Evolutionary conservation across 2,329 filamentous ascomycete species (phyloP), one percentile per base, ranked within the genome.

Genomic region (Cucurbitaria berberidis): DNA sequence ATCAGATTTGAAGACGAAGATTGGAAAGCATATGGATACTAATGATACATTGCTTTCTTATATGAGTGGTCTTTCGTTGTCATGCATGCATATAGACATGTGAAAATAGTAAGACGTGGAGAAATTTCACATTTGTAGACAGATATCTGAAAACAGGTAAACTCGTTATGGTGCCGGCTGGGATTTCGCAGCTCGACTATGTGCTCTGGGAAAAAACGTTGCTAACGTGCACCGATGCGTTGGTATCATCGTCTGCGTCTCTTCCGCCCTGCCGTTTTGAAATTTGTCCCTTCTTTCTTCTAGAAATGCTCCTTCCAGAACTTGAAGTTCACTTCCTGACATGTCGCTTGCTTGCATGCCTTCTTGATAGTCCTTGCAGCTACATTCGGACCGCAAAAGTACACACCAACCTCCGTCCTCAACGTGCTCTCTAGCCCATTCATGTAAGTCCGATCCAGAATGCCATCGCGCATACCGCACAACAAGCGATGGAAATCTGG

Each of bases 221-320:
- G 19, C 16, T 18, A 46, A 35, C 34, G n/a, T 36, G 27, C 45
- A 48, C 29, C 41, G 6, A n/a, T 36, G 13, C 44, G 11, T 21
- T n/a, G n/a, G n/a, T n/a, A n/a, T n/a, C n/a, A n/a, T n/a, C n/a
- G n/a, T n/a, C n/a, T n/a, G n/a, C n/a, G n/a, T n/a, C 27, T 35
- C 22, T 11, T 43, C 21, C 47, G 42, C 30, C 22, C 26, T 35
- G 10, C 2, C 10, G 8, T 38, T 13, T 7, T 9, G 19, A 22
- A 21, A 6, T 3, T 7, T 5, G 18, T 38, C 19, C n/a, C n/a
- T 11, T 45, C 24, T 9, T 16, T 22, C 32, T 30, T 66, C 60
- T 74, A 82, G 60, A 81, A 82, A 73, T 99, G 93, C 78, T 99
- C 95, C 81, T 99, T 99, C 95, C 95, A 99, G 82, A 99, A 99